A percentile compares a stretch with the other conserved stretches of the same genome.
Evolutionary conservation across 371 early-diverging fungal species (phyloP).

Genomic region (Mortierella sp.): DNA sequence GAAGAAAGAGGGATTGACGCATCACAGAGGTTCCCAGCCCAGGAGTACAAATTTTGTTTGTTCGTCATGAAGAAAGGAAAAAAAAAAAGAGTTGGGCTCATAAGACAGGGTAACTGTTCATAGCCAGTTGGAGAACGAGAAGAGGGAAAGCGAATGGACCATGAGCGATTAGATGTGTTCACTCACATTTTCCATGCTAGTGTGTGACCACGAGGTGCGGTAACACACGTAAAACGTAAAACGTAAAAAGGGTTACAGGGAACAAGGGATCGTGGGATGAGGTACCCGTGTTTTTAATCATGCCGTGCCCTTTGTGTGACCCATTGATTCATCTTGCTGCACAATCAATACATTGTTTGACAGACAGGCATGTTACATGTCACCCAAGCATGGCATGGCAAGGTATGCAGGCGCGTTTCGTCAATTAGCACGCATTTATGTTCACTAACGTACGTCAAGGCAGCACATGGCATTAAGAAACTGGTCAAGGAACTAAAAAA

Average conservation of each 20-base stretch:
- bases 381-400: neutral
- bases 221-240: neutral
- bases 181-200: neutral
- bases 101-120: neutral
- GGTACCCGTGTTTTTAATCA: neutral
- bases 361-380: neutral
- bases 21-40: constrained; percentile 5
- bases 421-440: neutral
- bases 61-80: neutral
- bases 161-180: neutral
- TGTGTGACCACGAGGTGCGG: neutral
- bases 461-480: neutral
- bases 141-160: neutral
- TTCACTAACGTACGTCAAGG: neutral
- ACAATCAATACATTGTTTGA: neutral
- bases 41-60: neutral
- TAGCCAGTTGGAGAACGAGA: neutral
- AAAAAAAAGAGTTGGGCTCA: constrained; percentile 1
- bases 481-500: neutral
- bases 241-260: neutral
- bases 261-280: neutral
- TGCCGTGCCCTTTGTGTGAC: neutral
- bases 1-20: neutral
- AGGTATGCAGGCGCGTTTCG: neutral
- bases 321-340: neutral